Evolutionary conservation across 352 stramenopile species (phyloP), one percentile per base, ranked within the genome.

Genomic region (Phytopythium sindhum): DNA sequence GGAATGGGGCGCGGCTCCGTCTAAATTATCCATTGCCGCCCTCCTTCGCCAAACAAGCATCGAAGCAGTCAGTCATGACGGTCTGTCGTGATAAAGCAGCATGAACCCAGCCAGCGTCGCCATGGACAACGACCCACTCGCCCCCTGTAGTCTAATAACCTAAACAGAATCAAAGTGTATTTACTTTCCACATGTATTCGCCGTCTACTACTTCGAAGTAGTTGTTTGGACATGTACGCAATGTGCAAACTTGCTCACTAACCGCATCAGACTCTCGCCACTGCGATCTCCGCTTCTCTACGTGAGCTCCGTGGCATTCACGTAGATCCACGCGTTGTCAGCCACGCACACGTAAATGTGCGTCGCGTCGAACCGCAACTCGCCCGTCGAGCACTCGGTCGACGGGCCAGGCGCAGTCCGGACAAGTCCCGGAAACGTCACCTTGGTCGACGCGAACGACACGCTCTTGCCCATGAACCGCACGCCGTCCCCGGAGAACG

Each of bases 321-420:
- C 19, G 28, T 24, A 41, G 26, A 42, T 19, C 51, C 29, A 57
- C 29, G 51, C 6, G 29, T 37, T 42, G 51, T 15, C 29, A 11
- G 6, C 6, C 9, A 57, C 51, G 29, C 73, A 81, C 17, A 81
- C 67, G 51, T 68, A 81, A 0, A 81, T 31, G 6, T 57, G 44
- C 17, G 23, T 31, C 1, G 11, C 41, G 52, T 74, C 54, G 37
- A 74, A 77, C 1, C 65, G 65, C 33, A 81, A 61, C 42, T 81
- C 70, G 23, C 74, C 74, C 2, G 57, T 11, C 0, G 33, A 56
- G 56, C 74, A 81, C 0, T 28, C 24, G 17, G 7, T 33, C 53
- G 61, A 66, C 17, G 45, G 33, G 35, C 21, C 35, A 2, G 59
- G 31, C 35, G 69, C 44, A 0, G n/a, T 45, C 7, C 69, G 54